These are phyloP conservation scores for Kwoniella dejecticola DNA, from an alignment of 768 basidiomycete genomes.

Conservation along the genomic window DNA sequence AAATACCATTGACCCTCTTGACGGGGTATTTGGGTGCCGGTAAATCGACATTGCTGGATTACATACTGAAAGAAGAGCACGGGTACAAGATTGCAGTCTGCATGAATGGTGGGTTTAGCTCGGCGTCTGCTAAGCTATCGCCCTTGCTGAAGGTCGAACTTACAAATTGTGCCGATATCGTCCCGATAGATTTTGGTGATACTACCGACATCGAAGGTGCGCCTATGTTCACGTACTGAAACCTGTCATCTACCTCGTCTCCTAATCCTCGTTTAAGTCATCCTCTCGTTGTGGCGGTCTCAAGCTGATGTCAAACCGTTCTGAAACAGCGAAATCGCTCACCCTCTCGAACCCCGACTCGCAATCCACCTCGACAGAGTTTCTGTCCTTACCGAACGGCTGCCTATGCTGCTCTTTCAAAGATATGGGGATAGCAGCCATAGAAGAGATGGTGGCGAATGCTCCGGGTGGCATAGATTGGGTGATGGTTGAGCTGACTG, in stretches of 20 bases:
- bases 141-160: neutral
- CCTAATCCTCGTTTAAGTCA: neutral
- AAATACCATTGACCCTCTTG: constrained; percentile 87
- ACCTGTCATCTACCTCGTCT: constrained; percentile 6
- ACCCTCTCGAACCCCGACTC: constrained; percentile 67
- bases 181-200: constrained; percentile 70
- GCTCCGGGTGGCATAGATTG: constrained; percentile 66
- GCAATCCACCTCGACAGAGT: constrained; percentile 67
- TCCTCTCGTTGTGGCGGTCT: neutral
- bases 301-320: neutral
- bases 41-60: constrained; percentile 89
- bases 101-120: constrained; percentile 71
- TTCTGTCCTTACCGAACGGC: constrained; percentile 91
- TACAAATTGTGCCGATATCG: neutral
- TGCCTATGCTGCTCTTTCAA: constrained; percentile 99
- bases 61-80: constrained; percentile 89
- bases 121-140: constrained; percentile 2
- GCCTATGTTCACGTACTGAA: too few relatives aligned
- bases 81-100: constrained; percentile 96
- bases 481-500: constrained; percentile 93
- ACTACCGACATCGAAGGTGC: constrained; percentile 93
- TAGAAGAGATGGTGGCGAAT: constrained; percentile 68
- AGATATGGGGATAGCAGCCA: constrained; percentile 87
- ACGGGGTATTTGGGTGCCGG: constrained; percentile 90
- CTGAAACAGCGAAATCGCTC: constrained; percentile 71